Evolutionary conservation across 495 filamentous ascomycete genomes (phyloP).

Genomic region (Xylaria palmicola): DNA sequence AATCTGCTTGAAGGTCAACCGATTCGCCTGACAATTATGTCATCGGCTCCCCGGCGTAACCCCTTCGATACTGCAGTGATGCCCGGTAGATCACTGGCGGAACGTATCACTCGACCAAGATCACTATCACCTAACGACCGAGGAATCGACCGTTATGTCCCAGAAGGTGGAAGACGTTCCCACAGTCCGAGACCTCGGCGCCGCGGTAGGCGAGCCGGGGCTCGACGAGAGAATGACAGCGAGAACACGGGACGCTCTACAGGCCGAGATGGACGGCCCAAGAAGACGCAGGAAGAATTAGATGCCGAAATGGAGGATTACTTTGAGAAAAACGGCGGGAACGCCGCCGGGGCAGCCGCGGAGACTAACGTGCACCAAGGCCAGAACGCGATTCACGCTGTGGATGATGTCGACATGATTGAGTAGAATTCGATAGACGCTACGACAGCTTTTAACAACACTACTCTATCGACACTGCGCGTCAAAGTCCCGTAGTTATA

Average conservation of each 20-base stretch:
- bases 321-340: conserved; percentile 56
- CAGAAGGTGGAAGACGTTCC: conserved; percentile 55
- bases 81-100: conserved; percentile 64
- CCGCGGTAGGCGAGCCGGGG: conserved; percentile 53
- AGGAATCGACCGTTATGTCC: conserved; percentile 83
- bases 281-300: conserved; percentile 89
- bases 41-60: conserved; percentile 49
- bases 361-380: conserved; percentile 12
- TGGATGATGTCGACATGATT: conserved; percentile 43
- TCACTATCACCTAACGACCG: conserved; percentile 61
- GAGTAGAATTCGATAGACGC: conserved; percentile 23
- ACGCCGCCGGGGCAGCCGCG: conserved; percentile 17
- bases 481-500: too few species aligned
- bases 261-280: conserved; percentile 59
- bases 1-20: conserved; percentile 61
- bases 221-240: conserved; percentile 38
- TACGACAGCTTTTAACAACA: too few species aligned
- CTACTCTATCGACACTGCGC: too few species aligned
- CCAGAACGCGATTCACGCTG: conserved; percentile 18
- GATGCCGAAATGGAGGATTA: conserved; percentile 98
- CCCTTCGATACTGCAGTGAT: conserved; percentile 59
- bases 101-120: conserved; percentile 64
- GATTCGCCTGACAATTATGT: conserved; percentile 73
- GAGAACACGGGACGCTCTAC: conserved; percentile 35
- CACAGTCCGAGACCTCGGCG: conserved; percentile 46